A percentile compares a stretch with the other conserved stretches of the same genome.
phyloP scores from a whole-genome alignment of 2,329 filamentous ascomycete species.

The Aureobasidium melanogenum region DNA sequence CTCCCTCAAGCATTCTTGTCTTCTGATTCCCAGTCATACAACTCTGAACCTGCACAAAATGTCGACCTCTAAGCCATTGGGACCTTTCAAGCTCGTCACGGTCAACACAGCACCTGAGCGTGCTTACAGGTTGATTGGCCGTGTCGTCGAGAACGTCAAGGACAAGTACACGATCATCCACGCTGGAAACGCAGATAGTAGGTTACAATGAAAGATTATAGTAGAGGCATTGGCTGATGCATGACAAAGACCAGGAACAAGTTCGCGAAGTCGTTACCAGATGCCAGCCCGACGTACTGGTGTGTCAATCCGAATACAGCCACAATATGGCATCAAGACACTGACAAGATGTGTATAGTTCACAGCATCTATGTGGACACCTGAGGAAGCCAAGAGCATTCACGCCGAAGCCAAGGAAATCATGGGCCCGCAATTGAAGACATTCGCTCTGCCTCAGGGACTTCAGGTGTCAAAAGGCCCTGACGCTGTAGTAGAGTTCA shows the following conservation, averaged over 20 bases:
- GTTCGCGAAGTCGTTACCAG: slow-evolving; percentile 46
- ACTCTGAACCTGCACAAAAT: neutral
- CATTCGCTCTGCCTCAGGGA: slow-evolving; percentile 45
- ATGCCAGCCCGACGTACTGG: slow-evolving; percentile 46
- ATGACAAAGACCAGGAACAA: slow-evolving; percentile 41
- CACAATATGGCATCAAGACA: neutral
- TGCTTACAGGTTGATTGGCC: slow-evolving; percentile 53
- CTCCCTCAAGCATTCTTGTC: neutral
- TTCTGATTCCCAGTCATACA: slow-evolving; percentile 5
- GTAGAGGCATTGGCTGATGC: neutral
- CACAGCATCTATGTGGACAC: slow-evolving; percentile 52
- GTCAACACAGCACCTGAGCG: slow-evolving; percentile 61
- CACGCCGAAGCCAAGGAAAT: slow-evolving; percentile 35
- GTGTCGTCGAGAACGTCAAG: slow-evolving; percentile 52
- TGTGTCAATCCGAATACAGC: slow-evolving; percentile 24
- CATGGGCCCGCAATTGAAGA: slow-evolving; percentile 40
- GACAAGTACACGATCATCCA: slow-evolving; percentile 56
- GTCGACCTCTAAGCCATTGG: slow-evolving; percentile 23
- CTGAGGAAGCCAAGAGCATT: slow-evolving; percentile 41
- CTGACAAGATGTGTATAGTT: slow-evolving; percentile 35
- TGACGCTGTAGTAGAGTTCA: slow-evolving; percentile 47
- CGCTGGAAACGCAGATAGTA: slow-evolving; percentile 54
- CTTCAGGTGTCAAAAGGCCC: slow-evolving; percentile 44
- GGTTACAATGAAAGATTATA: neutral
- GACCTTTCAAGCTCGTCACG: slow-evolving; percentile 56